These are phyloP conservation scores for Scytalidium lignicola DNA, from an alignment of 2,329 filamentous ascomycete species.

Conservation along the genomic window DNA sequence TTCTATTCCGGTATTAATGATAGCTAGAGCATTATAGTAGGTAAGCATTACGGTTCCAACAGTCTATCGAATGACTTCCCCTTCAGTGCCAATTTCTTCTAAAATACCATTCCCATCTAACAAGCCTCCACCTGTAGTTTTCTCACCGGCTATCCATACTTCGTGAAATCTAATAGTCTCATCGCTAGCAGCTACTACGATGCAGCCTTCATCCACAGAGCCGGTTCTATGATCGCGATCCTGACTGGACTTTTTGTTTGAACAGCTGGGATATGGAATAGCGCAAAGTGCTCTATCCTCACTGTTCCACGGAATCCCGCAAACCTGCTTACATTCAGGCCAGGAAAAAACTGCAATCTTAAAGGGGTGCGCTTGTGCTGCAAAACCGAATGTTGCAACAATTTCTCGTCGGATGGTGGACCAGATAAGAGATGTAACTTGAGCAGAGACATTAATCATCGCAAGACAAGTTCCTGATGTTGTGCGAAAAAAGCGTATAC, in stretches of 20 bases:
- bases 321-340: constrained; percentile 84
- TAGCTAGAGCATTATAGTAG: no score
- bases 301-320: constrained; percentile 77
- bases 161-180: constrained; percentile 94
- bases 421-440: constrained; percentile 92
- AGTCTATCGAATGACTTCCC: constrained; percentile 60
- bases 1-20: no score
- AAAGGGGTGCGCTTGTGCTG: constrained; percentile 82
- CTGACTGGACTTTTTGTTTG: constrained; percentile 26
- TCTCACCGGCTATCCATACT: constrained; percentile 70
- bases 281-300: constrained; percentile 79
- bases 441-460: constrained; percentile 85
- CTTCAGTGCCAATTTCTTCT: constrained; percentile 73
- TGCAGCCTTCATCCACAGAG: constrained; percentile 68
- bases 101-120: constrained; percentile 82
- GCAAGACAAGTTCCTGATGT: constrained; percentile 77
- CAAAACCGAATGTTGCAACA: constrained; percentile 88
- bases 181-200: constrained; percentile 89
- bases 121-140: constrained; percentile 47
- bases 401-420: constrained; percentile 81
- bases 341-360: constrained; percentile 91
- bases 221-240: constrained; percentile 35
- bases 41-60: neutral
- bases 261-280: constrained; percentile 72
- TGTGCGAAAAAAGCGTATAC: constrained; percentile 94